Evolutionary conservation across 345 rosid species (phyloP), one percentile per base, ranked within the genome.

Genomic region (Brassica incana): DNA sequence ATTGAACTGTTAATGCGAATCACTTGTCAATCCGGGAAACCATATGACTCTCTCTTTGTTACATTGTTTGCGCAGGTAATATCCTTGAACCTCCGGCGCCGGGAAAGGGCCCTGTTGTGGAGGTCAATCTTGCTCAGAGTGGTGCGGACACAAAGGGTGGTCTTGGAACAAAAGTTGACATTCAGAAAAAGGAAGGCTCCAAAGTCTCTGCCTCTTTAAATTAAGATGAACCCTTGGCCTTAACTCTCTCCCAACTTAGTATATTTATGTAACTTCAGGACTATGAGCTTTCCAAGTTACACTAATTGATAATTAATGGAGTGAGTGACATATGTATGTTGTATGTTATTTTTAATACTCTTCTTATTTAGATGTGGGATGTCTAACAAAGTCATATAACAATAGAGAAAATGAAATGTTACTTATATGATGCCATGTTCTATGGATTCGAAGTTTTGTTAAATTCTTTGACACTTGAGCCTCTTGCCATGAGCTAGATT

Each of bases 1-100:
- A 16, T 18, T 71, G 43, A 30, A 27, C 16, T n/a, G 18, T 16
- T 33, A 12, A 14, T 48, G 54, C 4, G 54, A 14, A 52, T n/a
- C 73, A 66, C 15, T 52, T 65, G 29, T 40, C 30, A 29, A 58
- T 14, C n/a, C 5, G 8, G 71, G 33, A 18, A 50, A 54, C 40
- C 15, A 43, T 18, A 76, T 76, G 36, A 35, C 59, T 68, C 66
- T 68, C 66, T 60, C n/a, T 61, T 29, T 68, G 43, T 27, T 58
- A 59, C 45, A 76, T 75, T 54, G 36, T 27, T 67, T 35, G 45
- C 60, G 43, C 77, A 78, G 82, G 82, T 66, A 72, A 78, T 40
- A 23, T 73, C 73, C 2, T 73, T 6, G 54, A 23, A 63, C 56
- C 73, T 32, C 14, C 15, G 48, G 36, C 1, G 61, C 25, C 67